phyloP scores from a whole-genome alignment of 1,284 basidiomycete genomes.

The Ceratobasidium theobromae region DNA sequence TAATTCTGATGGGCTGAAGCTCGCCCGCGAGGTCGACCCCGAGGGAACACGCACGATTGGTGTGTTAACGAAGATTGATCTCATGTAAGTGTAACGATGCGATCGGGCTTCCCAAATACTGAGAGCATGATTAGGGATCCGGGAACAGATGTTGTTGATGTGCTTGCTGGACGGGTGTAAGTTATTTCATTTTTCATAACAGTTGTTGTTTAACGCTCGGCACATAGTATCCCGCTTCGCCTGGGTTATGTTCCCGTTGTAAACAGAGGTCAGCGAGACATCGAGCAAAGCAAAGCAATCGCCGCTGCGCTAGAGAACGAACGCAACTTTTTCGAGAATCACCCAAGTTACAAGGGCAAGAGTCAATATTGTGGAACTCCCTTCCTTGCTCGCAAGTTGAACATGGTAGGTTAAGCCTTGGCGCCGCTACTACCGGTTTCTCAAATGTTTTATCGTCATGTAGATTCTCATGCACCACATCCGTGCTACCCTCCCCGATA shows the following conservation, averaged over 20 bases:
- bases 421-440: neutral
- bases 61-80: slow-evolving; percentile 96
- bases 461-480: slow-evolving; percentile 99
- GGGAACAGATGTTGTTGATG: slow-evolving; percentile 97
- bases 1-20: slow-evolving; percentile 96
- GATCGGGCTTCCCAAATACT: neutral
- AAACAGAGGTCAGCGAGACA: slow-evolving; percentile 96
- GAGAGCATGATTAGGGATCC: slow-evolving; percentile 64
- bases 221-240: slow-evolving; percentile 76
- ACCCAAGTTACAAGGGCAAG: slow-evolving; percentile 89
- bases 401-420: slow-evolving; percentile 63
- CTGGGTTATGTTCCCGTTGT: slow-evolving; percentile 95
- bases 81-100: slow-evolving; percentile 69
- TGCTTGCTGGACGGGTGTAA: slow-evolving; percentile 86
- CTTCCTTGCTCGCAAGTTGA: slow-evolving; percentile 95
- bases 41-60: slow-evolving; percentile 95
- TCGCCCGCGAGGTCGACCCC: slow-evolving; percentile 95
- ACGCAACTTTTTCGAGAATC: slow-evolving; percentile 90
- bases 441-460: neutral
- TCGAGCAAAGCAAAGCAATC: slow-evolving; percentile 86
- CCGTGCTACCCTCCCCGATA: slow-evolving; percentile 92
- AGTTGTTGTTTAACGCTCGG: neutral
- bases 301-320: slow-evolving; percentile 84
- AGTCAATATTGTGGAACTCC: slow-evolving; percentile 96
- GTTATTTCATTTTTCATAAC: slow-evolving; percentile 7